Conservation (phyloP, 352 stramenopile species). For the Nothophytophthora sp. region DNA sequence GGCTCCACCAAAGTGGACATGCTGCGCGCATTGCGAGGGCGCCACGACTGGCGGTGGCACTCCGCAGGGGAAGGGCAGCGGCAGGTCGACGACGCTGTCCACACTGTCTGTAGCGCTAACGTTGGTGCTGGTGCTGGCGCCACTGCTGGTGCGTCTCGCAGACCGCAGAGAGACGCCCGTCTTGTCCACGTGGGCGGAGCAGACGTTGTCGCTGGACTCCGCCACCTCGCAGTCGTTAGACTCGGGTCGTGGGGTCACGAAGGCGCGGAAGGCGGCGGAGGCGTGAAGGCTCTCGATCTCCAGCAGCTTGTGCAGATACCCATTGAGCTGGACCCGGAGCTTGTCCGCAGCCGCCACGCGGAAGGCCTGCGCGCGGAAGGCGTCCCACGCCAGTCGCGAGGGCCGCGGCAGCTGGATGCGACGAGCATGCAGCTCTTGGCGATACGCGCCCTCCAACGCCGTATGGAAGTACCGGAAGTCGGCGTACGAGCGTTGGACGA, state of each 20-base stretch:
- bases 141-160: slow-evolving; percentile 12
- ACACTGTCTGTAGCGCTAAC: slow-evolving; percentile 24
- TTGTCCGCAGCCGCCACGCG: slow-evolving; percentile 32
- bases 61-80: slow-evolving; percentile 17
- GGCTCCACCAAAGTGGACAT: slow-evolving; percentile 44
- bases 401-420: slow-evolving; percentile 48
- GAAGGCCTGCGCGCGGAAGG: slow-evolving; percentile 19
- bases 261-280: slow-evolving; percentile 39
- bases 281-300: slow-evolving; percentile 53
- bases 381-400: slow-evolving; percentile 35
- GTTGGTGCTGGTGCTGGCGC: slow-evolving; percentile 17
- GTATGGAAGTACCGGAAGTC: slow-evolving; percentile 57
- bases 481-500: slow-evolving; percentile 44
- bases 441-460: slow-evolving; percentile 26
- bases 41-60: slow-evolving; percentile 17
- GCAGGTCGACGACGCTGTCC: slow-evolving; percentile 4
- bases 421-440: slow-evolving; percentile 29
- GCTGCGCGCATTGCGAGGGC: slow-evolving; percentile 27
- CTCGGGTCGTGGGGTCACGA: slow-evolving; percentile 44
- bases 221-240: slow-evolving; percentile 33
- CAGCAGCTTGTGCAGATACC: slow-evolving; percentile 62
- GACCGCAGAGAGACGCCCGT: neutral
- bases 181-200: slow-evolving; percentile 6
- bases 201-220: neutral
- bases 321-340: slow-evolving; percentile 51